phyloP scores from a whole-genome alignment of 1,139 yeast species.

The Ogataea hybrid region DNA sequence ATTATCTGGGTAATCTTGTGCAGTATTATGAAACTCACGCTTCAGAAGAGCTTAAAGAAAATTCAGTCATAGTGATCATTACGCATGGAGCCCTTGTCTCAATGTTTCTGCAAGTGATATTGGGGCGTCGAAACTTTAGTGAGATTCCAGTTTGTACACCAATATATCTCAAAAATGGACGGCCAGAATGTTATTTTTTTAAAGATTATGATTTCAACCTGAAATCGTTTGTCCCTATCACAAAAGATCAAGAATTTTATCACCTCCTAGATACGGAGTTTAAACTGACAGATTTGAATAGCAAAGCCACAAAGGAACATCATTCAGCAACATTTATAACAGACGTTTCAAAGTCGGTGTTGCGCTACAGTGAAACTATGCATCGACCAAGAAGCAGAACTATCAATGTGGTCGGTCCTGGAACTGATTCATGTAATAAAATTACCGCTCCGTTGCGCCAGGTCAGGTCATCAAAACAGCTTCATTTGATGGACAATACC shows the following conservation, averaged over 20 bases:
- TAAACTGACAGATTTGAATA: neutral
- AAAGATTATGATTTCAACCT: slow-evolving; percentile 34
- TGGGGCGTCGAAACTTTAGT: slow-evolving; percentile 31
- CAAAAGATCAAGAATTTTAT: slow-evolving; percentile 27
- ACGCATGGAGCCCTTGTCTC: slow-evolving; percentile 36
- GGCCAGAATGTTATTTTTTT: slow-evolving; percentile 22
- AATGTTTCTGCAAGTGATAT: slow-evolving; percentile 29
- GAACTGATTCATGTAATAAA: slow-evolving; percentile 6
- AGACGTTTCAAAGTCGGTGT: neutral
- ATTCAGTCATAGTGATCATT: slow-evolving; percentile 28
- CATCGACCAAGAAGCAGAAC: slow-evolving; percentile 30
- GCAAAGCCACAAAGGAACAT: neutral
- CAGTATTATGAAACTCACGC: slow-evolving; percentile 36
- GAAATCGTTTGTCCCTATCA: slow-evolving; percentile 23
- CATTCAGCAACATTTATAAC: no score
- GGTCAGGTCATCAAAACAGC: slow-evolving; percentile 29
- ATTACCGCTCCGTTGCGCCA: slow-evolving; percentile 21
- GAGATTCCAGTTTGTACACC: slow-evolving; percentile 35
- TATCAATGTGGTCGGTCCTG: slow-evolving; percentile 20
- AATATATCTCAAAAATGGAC: slow-evolving; percentile 30
- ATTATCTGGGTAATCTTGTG: slow-evolving; percentile 42
- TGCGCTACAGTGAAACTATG: neutral
- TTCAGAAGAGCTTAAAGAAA: slow-evolving; percentile 23
- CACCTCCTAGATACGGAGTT: slow-evolving; percentile 16
- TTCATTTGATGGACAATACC: slow-evolving; percentile 24